Evolutionary conservation across 2,329 filamentous ascomycete genomes (phyloP), one percentile per base, ranked within the genome.

Genomic region (Gliomastix tumulicola): DNA sequence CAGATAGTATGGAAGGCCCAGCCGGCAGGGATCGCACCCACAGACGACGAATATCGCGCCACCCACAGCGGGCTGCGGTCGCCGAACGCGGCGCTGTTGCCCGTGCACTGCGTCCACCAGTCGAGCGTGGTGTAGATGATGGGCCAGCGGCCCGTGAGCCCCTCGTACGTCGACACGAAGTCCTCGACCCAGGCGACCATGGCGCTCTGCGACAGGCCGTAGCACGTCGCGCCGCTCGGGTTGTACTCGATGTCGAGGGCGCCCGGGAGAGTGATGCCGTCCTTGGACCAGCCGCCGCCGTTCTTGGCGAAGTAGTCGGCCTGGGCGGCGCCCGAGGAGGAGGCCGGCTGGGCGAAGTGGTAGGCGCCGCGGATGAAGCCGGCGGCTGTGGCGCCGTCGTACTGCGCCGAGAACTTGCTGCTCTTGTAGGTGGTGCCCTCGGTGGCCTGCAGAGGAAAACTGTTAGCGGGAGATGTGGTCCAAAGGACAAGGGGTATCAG

Each of bases 1-100:
- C 72, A 76, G 46, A 76, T 65, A n/a, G 68, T 72, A 47, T 73
- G 62, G 43, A 56, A 66, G 2, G 57, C 50, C 71, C 70, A 76
- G 10, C 68, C 64, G 8, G 66, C 69, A 2, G 69, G 69, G 12
- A 68, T 55, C 1, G 59, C 62, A 3, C 68, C 66, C 3, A 59
- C 46, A 0, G 51, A 51, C 40, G 49, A 60, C 27, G 44, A 49
- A 41, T 67, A 73, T 6, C 60, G 49, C 7, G 68, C 68, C 36
- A 74, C 47, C 13, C 69, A 62, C 7, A 74, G 54, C 6, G 68
- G 67, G 44, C 65, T 68, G 11, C 57, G 66, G 17, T 52, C 44
- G 22, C 49, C 49, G 41, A 76, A 76, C 5, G 57, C 62, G n/a
- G 51, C 54, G 21, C 59, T 67, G 48, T 66, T 64, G 11, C 68